Evolutionary conservation across 208 protist species (phyloP).

Genomic region (Trypanosoma cruzi): DNA sequence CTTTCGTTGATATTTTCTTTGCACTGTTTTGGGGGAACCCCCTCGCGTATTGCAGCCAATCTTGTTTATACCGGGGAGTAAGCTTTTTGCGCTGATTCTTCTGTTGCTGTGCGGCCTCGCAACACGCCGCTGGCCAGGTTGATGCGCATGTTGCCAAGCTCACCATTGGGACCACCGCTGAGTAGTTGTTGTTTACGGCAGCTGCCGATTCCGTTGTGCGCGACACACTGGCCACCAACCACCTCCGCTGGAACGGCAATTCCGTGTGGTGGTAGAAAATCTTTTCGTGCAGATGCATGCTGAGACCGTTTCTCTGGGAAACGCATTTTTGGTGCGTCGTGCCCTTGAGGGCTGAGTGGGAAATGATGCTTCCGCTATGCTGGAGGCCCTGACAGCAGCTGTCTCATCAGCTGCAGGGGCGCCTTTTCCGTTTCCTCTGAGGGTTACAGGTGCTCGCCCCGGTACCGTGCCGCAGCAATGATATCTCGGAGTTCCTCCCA

Average conservation of each 20-base stretch:
- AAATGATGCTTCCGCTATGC: background rate
- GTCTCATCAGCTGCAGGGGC: background rate
- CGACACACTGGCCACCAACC: background rate
- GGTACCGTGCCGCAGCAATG: conserved; percentile 11
- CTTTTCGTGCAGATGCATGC: conserved; percentile 51
- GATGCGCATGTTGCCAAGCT: conserved; percentile 23
- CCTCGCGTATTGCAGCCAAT: background rate
- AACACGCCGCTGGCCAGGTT: background rate
- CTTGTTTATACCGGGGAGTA: background rate
- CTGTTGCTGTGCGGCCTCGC: background rate
- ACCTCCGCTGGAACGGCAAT: background rate
- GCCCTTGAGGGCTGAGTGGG: conserved; percentile 38
- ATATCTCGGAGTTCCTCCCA: background rate
- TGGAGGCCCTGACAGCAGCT: conserved; percentile 5
- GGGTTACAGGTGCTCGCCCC: background rate
- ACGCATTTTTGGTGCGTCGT: conserved; percentile 23
- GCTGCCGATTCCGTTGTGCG: conserved; percentile 41
- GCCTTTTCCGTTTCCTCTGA: background rate
- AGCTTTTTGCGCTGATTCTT: conserved; percentile 2
- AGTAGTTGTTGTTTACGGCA: conserved; percentile 8
- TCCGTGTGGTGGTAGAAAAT: conserved; percentile 26
- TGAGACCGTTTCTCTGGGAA: conserved; percentile 23
- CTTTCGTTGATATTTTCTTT: too few species aligned
- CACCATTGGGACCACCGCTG: conserved; percentile 24
- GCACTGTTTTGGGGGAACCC: background rate